Evolutionary conservation across 2,329 filamentous ascomycete species (phyloP).

Genomic region (Chalaropsis ovoidea): DNA sequence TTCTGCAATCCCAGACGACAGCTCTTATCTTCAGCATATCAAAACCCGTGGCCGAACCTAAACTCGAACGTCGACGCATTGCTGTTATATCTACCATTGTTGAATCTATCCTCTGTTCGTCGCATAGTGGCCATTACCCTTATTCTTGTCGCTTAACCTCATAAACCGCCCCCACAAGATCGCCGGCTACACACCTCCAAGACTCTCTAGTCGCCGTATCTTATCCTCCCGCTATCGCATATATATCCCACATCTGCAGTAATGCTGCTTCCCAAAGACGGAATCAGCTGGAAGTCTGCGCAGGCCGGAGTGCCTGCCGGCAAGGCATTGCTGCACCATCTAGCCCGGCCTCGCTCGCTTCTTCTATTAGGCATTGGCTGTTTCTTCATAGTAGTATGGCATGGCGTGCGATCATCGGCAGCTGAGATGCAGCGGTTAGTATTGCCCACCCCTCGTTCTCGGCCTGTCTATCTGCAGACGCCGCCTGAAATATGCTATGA

Average conservation of each 20-base stretch:
- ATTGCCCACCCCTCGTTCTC: neutral
- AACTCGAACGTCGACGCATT: neutral
- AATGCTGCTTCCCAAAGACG: slow-evolving; percentile 87
- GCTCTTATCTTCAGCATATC: neutral
- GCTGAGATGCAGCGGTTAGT: slow-evolving; percentile 83
- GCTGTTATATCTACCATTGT: neutral
- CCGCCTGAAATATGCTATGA: neutral
- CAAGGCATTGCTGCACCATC: slow-evolving; percentile 57
- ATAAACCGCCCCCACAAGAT: too few relatives aligned
- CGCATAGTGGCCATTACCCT: neutral
- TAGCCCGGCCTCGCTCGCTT: slow-evolving; percentile 70
- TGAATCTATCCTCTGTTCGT: neutral
- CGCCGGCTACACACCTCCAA: neutral
- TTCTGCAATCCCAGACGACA: neutral
- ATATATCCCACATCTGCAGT: slow-evolving; percentile 30
- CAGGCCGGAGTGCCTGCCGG: slow-evolving; percentile 67
- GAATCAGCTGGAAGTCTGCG: slow-evolving; percentile 85
- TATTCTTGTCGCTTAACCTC: neutral
- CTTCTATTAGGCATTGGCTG: slow-evolving; percentile 60
- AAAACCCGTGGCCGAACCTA: neutral
- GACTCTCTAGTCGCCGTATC: neutral
- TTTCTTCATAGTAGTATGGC: slow-evolving; percentile 74
- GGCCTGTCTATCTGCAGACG: neutral
- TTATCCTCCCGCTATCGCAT: neutral
- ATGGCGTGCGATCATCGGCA: slow-evolving; percentile 67